Conservation (phyloP, 345 rosid species). For the Trapa incisa region DNA sequence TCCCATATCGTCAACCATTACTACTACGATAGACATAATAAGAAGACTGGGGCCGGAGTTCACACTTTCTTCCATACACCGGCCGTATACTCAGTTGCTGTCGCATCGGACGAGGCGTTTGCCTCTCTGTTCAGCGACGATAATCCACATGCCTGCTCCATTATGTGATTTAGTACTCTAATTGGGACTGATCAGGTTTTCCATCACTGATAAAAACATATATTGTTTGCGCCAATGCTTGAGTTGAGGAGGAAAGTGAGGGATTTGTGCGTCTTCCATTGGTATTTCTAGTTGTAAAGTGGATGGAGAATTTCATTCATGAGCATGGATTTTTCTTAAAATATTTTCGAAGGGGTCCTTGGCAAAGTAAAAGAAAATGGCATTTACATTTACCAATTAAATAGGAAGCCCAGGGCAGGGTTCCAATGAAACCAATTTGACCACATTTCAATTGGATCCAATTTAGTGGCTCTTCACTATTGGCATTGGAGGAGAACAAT, state of each 20-base stretch:
- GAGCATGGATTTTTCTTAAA: too few species aligned
- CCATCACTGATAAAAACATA: not conserved
- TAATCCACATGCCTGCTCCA: slow-evolving; percentile 73
- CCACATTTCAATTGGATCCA: too few species aligned
- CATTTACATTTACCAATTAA: too few species aligned
- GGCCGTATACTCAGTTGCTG: slow-evolving; percentile 61
- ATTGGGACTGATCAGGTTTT: not conserved
- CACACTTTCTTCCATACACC: slow-evolving; percentile 79
- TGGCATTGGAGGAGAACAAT: too few species aligned
- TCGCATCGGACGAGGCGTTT: slow-evolving; percentile 69
- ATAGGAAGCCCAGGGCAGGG: too few species aligned
- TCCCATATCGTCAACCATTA: slow-evolving; percentile 62
- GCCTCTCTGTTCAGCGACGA: slow-evolving; percentile 88
- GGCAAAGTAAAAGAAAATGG: too few species aligned
- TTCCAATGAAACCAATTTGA: too few species aligned
- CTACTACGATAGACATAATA: slow-evolving; percentile 46
- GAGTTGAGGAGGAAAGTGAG: not conserved
- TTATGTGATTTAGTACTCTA: slow-evolving; percentile 31
- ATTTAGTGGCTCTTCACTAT: too few species aligned
- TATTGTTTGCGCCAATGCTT: not conserved
- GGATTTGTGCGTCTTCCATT: not conserved
- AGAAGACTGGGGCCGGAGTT: slow-evolving; percentile 23
- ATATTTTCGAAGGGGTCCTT: too few species aligned
- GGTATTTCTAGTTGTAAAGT: too few species aligned
- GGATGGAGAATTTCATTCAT: too few species aligned